Evolutionary conservation across 2,329 filamentous ascomycete genomes (phyloP).

Genomic region (Colletotrichum sp.): DNA sequence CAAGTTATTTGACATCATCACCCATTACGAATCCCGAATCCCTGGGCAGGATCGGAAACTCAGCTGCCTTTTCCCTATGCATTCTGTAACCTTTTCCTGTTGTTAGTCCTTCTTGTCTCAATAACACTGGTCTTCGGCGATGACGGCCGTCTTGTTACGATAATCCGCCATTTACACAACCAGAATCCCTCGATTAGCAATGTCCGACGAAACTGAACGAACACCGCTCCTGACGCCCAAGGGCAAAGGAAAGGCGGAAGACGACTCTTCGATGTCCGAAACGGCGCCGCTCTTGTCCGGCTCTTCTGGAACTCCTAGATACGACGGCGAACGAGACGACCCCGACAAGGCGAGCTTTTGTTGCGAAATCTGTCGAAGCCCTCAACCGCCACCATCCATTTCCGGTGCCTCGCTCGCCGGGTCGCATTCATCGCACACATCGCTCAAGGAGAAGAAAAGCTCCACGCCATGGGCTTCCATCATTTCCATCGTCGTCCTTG

Average conservation of each 20-base stretch:
- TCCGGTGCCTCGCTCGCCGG: slow-evolving; percentile 15
- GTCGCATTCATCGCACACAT: slow-evolving; percentile 18
- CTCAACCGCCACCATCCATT: slow-evolving; percentile 3
- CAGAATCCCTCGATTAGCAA: slow-evolving; percentile 24
- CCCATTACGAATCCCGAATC: slow-evolving; percentile 17
- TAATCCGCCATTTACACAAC: neutral
- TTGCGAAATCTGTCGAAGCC: slow-evolving; percentile 18
- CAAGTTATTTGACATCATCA: slow-evolving; percentile 23
- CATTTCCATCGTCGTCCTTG: slow-evolving; percentile 72
- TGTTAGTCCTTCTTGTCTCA: neutral
- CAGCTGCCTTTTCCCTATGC: neutral
- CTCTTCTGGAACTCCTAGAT: slow-evolving; percentile 37
- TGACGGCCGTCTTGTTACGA: neutral
- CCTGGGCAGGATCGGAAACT: slow-evolving; percentile 7
- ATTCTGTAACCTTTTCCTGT: neutral
- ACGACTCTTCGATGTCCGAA: slow-evolving; percentile 37
- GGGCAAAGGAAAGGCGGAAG: slow-evolving; percentile 27
- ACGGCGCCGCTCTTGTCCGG: slow-evolving; percentile 57
- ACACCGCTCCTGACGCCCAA: slow-evolving; percentile 47
- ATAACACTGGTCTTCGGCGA: neutral
- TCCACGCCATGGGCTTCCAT: slow-evolving; percentile 76
- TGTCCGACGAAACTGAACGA: slow-evolving; percentile 48
- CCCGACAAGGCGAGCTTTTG: slow-evolving; percentile 13
- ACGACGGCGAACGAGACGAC: slow-evolving; percentile 41
- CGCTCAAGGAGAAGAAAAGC: slow-evolving; percentile 32